A percentile compares a stretch with the other conserved stretches of the same genome.
Conservation (phyloP, 2,329 filamentous ascomycete genomes). For the Penicillium sp. region DNA sequence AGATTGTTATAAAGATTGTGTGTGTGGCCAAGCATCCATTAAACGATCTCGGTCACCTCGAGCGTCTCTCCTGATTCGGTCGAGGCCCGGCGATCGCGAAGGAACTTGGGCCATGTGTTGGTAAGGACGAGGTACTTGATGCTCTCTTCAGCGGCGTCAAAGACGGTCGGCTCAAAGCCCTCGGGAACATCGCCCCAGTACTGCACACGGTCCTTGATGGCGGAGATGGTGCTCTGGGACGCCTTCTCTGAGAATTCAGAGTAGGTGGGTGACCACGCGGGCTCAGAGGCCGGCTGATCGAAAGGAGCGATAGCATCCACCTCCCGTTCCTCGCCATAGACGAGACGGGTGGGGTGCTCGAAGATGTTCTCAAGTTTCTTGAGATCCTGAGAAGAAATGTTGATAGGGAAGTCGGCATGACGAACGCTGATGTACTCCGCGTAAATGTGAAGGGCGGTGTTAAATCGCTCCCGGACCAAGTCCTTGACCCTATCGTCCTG, state of each 20-base stretch:
- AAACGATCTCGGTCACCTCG: slow-evolving; percentile 2
- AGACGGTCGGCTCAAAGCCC: slow-evolving; percentile 49
- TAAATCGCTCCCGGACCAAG: slow-evolving; percentile 50
- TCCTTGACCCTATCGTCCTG: slow-evolving; percentile 21
- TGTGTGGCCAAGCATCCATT: neutral
- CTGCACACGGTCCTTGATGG: slow-evolving; percentile 28
- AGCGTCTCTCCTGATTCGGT: slow-evolving; percentile 14
- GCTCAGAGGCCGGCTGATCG: slow-evolving; percentile 23
- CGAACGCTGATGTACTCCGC: slow-evolving; percentile 54
- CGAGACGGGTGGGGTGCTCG: slow-evolving; percentile 44
- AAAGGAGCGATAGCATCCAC: slow-evolving; percentile 39
- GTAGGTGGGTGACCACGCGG: slow-evolving; percentile 17
- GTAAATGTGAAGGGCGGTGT: slow-evolving; percentile 57
- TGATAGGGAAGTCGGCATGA: slow-evolving; percentile 62
- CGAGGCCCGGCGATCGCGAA: slow-evolving; percentile 21
- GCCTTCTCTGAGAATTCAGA: slow-evolving; percentile 19
- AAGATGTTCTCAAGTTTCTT: slow-evolving; percentile 53
- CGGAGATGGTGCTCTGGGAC: slow-evolving; percentile 11
- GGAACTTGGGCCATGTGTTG: slow-evolving; percentile 57
- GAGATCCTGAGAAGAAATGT: slow-evolving; percentile 55
- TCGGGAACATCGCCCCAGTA: slow-evolving; percentile 38
- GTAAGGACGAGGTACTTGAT: slow-evolving; percentile 63
- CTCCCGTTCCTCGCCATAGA: slow-evolving; percentile 41
- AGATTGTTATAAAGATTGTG: no score
- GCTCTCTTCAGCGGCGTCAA: slow-evolving; percentile 54